Percentiles rank a stretch among this genome's conserved stretches.
These are phyloP conservation scores for Globisporangium yorkense DNA, from an alignment of 352 stramenopile genomes.

Conservation along the genomic window DNA sequence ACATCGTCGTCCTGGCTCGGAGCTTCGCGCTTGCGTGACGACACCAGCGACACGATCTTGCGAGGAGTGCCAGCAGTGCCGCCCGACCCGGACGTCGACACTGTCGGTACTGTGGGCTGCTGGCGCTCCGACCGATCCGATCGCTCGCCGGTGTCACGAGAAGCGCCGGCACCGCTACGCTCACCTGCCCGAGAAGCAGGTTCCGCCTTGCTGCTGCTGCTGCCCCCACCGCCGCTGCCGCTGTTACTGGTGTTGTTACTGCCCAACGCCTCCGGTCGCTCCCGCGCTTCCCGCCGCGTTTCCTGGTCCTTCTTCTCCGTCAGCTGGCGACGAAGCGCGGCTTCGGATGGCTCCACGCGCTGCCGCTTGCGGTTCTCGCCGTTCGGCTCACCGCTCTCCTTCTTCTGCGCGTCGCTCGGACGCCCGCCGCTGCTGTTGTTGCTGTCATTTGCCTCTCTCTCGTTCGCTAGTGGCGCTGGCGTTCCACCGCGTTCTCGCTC, in stretches of 20 bases:
- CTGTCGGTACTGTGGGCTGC: not conserved
- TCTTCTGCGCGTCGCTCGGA: conserved; percentile 8
- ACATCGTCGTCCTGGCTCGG: conserved; percentile 8
- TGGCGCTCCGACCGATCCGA: conserved; percentile 7
- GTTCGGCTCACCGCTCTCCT: conserved; percentile 16
- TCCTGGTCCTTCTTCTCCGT: conserved; percentile 65
- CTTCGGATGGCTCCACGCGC: conserved; percentile 56
- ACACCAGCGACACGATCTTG: conserved; percentile 80
- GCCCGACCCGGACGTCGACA: not conserved
- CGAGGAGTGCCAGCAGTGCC: conserved; percentile 10
- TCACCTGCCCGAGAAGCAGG: not conserved
- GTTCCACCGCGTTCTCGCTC: conserved; percentile 13
- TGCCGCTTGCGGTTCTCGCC: conserved; percentile 42
- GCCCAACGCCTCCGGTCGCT: not conserved
- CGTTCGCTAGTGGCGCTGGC: conserved; percentile 16
- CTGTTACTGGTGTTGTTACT: not conserved
- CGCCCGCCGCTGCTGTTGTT: conserved; percentile 14
- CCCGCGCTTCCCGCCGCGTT: not conserved
- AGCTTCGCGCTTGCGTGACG: conserved; percentile 61
- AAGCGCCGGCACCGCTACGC: not conserved
- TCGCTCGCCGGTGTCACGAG: conserved; percentile 7
- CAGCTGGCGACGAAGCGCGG: conserved; percentile 58
- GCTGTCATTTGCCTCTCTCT: conserved; percentile 11
- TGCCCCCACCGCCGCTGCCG: not conserved
- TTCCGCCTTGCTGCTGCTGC: not conserved